Evolutionary conservation across 2,329 filamentous ascomycete genomes (phyloP), one percentile per base, ranked within the genome.

Genomic region (Aspergillus spinulosporus): DNA sequence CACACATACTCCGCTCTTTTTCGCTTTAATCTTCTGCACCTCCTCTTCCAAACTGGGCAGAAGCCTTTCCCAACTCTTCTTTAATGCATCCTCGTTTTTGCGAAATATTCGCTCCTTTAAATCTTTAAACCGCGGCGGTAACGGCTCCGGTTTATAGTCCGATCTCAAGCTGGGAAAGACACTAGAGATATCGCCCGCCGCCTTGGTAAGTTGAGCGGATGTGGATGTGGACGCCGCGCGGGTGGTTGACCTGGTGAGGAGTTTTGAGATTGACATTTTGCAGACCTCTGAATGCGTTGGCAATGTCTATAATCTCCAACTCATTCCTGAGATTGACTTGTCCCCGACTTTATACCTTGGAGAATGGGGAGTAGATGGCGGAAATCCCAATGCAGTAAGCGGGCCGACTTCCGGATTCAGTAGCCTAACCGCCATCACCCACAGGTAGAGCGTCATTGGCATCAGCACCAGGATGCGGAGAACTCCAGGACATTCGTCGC

Each of bases 121-220:
- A 9, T 75, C 69, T 36, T 66, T 65, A 48, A 78, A 80, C 4
- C 77, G 71, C 32, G 69, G 53, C 2, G 76, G 74, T 12, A 80
- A 65, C 11, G 76, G 73, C 49, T 75, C 68, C 1, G 74, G 68
- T 48, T 74, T 67, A 53, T 75, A 75, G 54, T 75, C 76, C 1
- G 75, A 75, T 56, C 67, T 65, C 52, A 80, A 66, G 57, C 75
- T 77, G 1, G 76, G 76, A 55, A 80, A 80, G n/a, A 79, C 76
- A 8, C 75, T 77, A 3, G 76, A 78, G 52, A 80, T 79, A 61
- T 80, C 77, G 31, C 76, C 76, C 1, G 71, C 72, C 9, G 74
- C 72, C 61, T 78, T 78, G 36, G 75, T 77, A 32, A 69, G 66
- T 36, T 70, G 68, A 8, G 63, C 63, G 9, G 68, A 50, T 26